Evolutionary conservation across 2,329 filamentous ascomycete species (phyloP).

Genomic region (Juglanconis sp.): DNA sequence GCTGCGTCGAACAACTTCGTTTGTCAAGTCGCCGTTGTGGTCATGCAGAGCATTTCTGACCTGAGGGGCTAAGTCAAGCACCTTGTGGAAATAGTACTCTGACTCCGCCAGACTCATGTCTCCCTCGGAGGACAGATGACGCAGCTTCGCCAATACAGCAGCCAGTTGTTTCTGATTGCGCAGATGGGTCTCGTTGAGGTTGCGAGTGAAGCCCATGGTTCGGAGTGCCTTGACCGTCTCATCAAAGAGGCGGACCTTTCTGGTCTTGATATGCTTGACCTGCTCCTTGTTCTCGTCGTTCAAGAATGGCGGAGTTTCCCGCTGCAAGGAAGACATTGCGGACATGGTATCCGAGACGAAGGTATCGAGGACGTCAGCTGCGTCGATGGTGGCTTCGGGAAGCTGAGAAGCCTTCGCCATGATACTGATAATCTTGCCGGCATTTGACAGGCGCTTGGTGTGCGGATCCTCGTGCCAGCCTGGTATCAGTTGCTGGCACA

Average conservation of each 20-base stretch:
- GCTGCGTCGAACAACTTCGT: conserved; percentile 74
- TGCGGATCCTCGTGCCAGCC: conserved; percentile 33
- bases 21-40: conserved; percentile 81
- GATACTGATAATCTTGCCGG: conserved; percentile 65
- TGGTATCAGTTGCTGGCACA: conserved; percentile 34
- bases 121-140: conserved; percentile 34
- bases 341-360: conserved; percentile 69
- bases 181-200: conserved; percentile 71
- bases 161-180: conserved; percentile 70
- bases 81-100: conserved; percentile 75
- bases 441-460: conserved; percentile 67
- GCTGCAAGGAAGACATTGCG: conserved; percentile 70
- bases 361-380: conserved; percentile 56
- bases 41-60: conserved; percentile 65
- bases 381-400: conserved; percentile 50
- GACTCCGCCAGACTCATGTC: conserved; percentile 37
- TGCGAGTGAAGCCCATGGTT: conserved; percentile 85
- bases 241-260: conserved; percentile 86
- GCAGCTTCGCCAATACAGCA: conserved; percentile 61
- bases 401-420: conserved; percentile 65
- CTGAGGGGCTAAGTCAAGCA: conserved; percentile 69
- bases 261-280: conserved; percentile 84
- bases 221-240: conserved; percentile 81
- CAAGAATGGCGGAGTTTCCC: conserved; percentile 75
- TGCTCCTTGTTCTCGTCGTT: conserved; percentile 82